Evolutionary conservation across 2,329 filamentous ascomycete genomes (phyloP).

Genomic region (Botrytis hyacinthi): DNA sequence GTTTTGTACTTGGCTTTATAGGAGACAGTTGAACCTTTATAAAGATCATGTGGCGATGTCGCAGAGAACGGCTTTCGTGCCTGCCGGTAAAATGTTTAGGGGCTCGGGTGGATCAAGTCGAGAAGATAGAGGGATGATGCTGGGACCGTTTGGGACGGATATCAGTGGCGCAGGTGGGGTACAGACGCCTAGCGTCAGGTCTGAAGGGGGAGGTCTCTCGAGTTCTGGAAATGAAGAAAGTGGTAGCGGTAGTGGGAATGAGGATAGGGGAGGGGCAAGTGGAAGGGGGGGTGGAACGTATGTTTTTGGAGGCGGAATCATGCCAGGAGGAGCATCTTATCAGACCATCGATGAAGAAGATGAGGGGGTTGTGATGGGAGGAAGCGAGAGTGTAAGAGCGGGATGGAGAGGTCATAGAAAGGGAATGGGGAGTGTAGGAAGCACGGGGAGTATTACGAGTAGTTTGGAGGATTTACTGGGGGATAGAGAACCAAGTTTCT

Average conservation of each 20-base stretch:
- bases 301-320: slow-evolving; percentile 29
- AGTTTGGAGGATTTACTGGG: slow-evolving; percentile 55
- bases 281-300: neutral
- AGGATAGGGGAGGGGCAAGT: neutral
- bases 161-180: slow-evolving; percentile 18
- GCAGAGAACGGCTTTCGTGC: slow-evolving; percentile 52
- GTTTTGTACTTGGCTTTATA: slow-evolving; percentile 72
- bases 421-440: slow-evolving; percentile 1
- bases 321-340: slow-evolving; percentile 29
- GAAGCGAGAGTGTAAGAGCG: slow-evolving; percentile 30
- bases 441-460: slow-evolving; percentile 39
- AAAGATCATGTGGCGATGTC: slow-evolving; percentile 65
- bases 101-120: neutral
- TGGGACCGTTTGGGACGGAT: slow-evolving; percentile 35
- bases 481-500: slow-evolving; percentile 68
- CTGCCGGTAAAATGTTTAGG: slow-evolving; percentile 2
- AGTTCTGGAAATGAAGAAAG: slow-evolving; percentile 7
- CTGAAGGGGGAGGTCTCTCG: neutral
- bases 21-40: slow-evolving; percentile 67
- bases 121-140: slow-evolving; percentile 19
- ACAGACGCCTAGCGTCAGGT: slow-evolving; percentile 11
- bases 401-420: slow-evolving; percentile 34
- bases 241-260: slow-evolving; percentile 12
- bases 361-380: slow-evolving; percentile 26
- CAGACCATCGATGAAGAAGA: slow-evolving; percentile 36